Evolutionary conservation across 176 grass and related monocot species (phyloP).

Genomic region (Zea mays): Zm-B73-REFERENCE-NAM-5.0 NC_050098.1:98741001-98741500

Average conservation of each 20-base stretch:
- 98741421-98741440: conserved; percentile 85
- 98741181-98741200: conserved; percentile 56
- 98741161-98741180: conserved; percentile 86
- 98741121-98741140: conserved; percentile 94
- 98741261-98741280: conserved; percentile 76
- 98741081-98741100: conserved; percentile 82
- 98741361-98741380: conserved; percentile 73
- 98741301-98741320: conserved; percentile 80
- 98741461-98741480: conserved; percentile 68
- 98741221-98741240: conserved; percentile 79
- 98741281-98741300: conserved; percentile 70
- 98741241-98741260: conserved; percentile 94
- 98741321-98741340: conserved; percentile 72
- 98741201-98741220: conserved; percentile 47
- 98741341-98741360: conserved; percentile 47
- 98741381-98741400: conserved; percentile 93
- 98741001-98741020: conserved; percentile 82
- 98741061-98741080: conserved; percentile 75
- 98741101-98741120: conserved; percentile 89
- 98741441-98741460: conserved; percentile 66
- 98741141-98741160: conserved; percentile 74
- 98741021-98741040: conserved; percentile 81
- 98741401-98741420: conserved; percentile 91
- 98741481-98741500: conserved; percentile 62
- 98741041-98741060: conserved; percentile 80